phyloP scores from a whole-genome alignment of 2,329 filamentous ascomycete species.

The Pseudogymnoascus sp. region DNA sequence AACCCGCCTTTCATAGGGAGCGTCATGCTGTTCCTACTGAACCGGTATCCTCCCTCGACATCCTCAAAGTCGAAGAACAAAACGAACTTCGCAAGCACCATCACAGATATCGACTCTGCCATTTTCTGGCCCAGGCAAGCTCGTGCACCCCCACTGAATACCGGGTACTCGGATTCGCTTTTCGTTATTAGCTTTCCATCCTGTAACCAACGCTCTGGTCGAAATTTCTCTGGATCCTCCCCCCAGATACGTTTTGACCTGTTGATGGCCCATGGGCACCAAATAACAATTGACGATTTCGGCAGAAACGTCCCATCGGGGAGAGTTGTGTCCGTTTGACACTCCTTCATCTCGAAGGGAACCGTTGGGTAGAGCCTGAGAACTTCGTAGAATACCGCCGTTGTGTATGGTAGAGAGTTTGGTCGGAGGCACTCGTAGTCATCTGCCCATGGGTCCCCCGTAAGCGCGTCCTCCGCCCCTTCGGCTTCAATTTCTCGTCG shows the following conservation, averaged over 20 bases:
- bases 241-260: conserved; percentile 51
- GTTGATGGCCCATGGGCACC: conserved; percentile 60
- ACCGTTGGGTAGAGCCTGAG: conserved; percentile 57
- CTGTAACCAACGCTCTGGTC: conserved; percentile 50
- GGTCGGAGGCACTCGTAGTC: conserved; percentile 22
- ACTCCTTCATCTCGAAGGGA: conserved; percentile 60
- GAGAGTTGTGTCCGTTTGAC: conserved; percentile 42
- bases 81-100: conserved; percentile 46
- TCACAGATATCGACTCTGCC: conserved; percentile 53
- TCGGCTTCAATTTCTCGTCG: conserved; percentile 34
- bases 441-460: conserved; percentile 12
- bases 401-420: conserved; percentile 45
- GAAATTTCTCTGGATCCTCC: conserved; percentile 46
- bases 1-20: conserved; percentile 57
- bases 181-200: conserved; percentile 37
- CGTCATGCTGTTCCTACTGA: conserved; percentile 55
- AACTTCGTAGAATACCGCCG: conserved; percentile 55
- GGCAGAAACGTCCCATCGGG: conserved; percentile 56
- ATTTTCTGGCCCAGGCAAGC: conserved; percentile 57
- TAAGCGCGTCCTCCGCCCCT: conserved; percentile 14
- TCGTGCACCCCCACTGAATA: conserved; percentile 58
- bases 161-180: conserved; percentile 50
- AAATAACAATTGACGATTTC: conserved; percentile 47
- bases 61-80: conserved; percentile 44
- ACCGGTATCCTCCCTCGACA: conserved; percentile 36